phyloP scores from a whole-genome alignment of 2,329 filamentous ascomycete species.

The Lachnellula cervina region DNA sequence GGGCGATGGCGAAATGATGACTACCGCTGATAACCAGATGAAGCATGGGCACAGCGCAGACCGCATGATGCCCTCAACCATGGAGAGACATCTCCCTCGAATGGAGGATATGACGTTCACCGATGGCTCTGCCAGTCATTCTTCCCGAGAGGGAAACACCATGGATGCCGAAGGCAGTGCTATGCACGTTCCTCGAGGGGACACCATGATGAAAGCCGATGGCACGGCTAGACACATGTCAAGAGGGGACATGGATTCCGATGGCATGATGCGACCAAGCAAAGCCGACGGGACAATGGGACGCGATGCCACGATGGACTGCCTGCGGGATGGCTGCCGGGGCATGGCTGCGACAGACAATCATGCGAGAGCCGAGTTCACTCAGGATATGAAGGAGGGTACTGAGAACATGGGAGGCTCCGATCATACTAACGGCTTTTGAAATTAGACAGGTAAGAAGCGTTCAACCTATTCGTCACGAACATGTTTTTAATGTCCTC shows the following conservation, averaged over 20 bases:
- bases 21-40: background rate
- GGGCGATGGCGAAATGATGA: background rate
- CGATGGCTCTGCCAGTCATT: background rate
- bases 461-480: too few species aligned
- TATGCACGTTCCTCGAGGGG: too few species aligned
- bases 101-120: background rate
- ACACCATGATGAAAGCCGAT: background rate
- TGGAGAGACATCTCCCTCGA: background rate
- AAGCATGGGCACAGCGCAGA: background rate
- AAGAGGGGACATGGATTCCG: background rate
- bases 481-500: too few species aligned
- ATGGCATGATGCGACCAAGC: background rate
- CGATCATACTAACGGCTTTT: too few species aligned
- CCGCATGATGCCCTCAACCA: background rate
- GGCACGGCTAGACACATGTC: background rate
- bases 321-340: background rate
- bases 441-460: too few species aligned
- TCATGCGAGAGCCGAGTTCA: too few species aligned
- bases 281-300: background rate
- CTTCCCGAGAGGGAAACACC: too few species aligned
- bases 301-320: background rate
- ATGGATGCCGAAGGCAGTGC: background rate
- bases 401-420: too few species aligned
- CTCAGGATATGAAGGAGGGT: too few species aligned
- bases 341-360: too few species aligned